phyloP scores from a whole-genome alignment of 2,329 filamentous ascomycete genomes.

The Colletotrichum trifolii region DNA sequence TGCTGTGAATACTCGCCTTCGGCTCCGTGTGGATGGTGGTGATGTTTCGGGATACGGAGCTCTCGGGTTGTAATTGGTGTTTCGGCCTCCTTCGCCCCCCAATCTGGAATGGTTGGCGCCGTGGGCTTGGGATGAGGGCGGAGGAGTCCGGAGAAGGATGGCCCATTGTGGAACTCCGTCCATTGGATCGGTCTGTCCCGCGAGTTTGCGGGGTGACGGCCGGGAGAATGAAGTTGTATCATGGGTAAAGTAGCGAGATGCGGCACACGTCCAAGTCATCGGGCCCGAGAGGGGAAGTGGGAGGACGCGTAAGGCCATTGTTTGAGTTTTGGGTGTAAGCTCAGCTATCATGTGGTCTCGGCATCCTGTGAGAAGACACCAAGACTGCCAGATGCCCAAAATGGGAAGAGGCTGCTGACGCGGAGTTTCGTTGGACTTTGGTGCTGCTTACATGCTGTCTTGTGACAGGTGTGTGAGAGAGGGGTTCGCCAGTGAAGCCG shows the following conservation, averaged over 20 bases:
- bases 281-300: not conserved
- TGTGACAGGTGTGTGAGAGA: too few species aligned
- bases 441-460: constrained; percentile 10
- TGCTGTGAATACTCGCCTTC: not conserved
- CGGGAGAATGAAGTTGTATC: not conserved
- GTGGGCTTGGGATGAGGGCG: not conserved
- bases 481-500: too few species aligned
- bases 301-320: too few species aligned
- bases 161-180: not conserved
- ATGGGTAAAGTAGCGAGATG: too few species aligned
- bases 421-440: constrained; percentile 2
- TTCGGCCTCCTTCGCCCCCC: not conserved
- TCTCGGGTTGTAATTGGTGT: not conserved
- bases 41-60: too few species aligned
- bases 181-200: not conserved
- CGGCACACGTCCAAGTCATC: not conserved
- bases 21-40: too few species aligned
- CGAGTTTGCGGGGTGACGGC: not conserved
- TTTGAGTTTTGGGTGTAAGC: too few species aligned
- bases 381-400: not conserved
- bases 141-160: not conserved
- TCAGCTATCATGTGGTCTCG: not conserved
- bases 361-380: not conserved
- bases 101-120: not conserved
- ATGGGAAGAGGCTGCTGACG: not conserved